Base-by-base conservation (phyloP, 78 protist species). In the Chrysochromulina parva region DNA sequence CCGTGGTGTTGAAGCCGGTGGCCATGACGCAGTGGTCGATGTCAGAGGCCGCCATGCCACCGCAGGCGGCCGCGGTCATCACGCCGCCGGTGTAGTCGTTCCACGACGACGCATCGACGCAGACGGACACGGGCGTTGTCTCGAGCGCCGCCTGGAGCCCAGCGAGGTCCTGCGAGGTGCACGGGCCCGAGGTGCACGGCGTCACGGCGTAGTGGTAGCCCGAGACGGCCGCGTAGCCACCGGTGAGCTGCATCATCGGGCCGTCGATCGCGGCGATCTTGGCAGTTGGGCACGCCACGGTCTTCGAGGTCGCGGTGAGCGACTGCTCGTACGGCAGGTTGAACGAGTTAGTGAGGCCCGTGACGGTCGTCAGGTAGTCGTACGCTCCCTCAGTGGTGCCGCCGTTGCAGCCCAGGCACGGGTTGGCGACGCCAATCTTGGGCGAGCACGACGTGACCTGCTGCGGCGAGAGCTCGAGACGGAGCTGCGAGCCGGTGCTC, bases 41-140 rank as follows among this genome's bases (percentile, higher is more conserved):
- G 47, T 60, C 7, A 6, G 88, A 60, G 48, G 88, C 38, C 67
- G 55, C 26, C 24, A 58, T 48, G 28, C 28, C 28, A 11, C 81
- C 91, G 47, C 91, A 89, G 4, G 52, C 85, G 52, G n/a, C 84
- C 54, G 48, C 54, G 3, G 88, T 91, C 38, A 95, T 38, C 0
- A 95, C 81, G 76, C 96, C 96, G 9, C 90, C 71, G 50, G 76
- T 50, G 88, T 95, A 95, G 17, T 22, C 80, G 66, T 88, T 66
- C 96, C 96, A 95, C 57, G 90, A 71, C 28, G 88, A 62, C 71
- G 96, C 96, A 48, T 95, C 92, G 67, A 95, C 96, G 82, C 96
- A 95, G 71, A 95, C 88, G 48, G 93, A 88, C 54, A 95, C 62
- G 80, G 96, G 96, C 53, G 93, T 14, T 11, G 6, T 6, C 81